Evolutionary conservation across 371 early-diverging fungal species (phyloP).

Genomic region (Syncephalastrum sp.): DNA sequence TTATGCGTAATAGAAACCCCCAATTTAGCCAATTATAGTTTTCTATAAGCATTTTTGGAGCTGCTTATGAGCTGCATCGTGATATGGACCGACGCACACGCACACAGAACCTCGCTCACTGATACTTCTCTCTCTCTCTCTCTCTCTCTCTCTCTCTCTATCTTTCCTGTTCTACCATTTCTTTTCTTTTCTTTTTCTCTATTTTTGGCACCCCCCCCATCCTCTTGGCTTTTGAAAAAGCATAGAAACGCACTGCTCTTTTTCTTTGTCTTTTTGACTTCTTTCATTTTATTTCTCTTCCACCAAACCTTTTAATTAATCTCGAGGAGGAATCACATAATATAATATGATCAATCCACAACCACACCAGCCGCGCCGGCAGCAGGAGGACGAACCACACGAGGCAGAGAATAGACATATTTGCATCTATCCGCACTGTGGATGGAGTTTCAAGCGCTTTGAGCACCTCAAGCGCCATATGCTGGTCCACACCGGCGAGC

Average conservation of each 20-base stretch:
- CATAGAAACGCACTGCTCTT: not conserved
- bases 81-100: not conserved
- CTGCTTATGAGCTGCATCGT: not conserved
- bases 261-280: slow-evolving; percentile 4
- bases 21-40: not conserved
- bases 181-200: not conserved
- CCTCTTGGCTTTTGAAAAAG: not conserved
- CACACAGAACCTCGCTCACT: not conserved
- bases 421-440: slow-evolving; percentile 45
- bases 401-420: slow-evolving; percentile 27
- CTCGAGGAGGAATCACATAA: not conserved
- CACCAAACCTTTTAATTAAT: not conserved
- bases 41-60: not conserved
- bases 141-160: too few species aligned
- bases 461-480: slow-evolving; percentile 80
- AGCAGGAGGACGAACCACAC: not conserved
- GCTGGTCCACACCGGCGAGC: slow-evolving; percentile 56
- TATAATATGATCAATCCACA: slow-evolving; percentile 2
- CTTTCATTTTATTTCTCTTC: not conserved
- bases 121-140: not conserved
- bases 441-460: slow-evolving; percentile 64
- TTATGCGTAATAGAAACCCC: not conserved
- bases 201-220: not conserved
- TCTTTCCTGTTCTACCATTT: slow-evolving; percentile 3
- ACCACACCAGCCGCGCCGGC: slow-evolving; percentile 6